phyloP scores from a whole-genome alignment of 2,329 filamentous ascomycete genomes.

The Diaporthe citri region DNA sequence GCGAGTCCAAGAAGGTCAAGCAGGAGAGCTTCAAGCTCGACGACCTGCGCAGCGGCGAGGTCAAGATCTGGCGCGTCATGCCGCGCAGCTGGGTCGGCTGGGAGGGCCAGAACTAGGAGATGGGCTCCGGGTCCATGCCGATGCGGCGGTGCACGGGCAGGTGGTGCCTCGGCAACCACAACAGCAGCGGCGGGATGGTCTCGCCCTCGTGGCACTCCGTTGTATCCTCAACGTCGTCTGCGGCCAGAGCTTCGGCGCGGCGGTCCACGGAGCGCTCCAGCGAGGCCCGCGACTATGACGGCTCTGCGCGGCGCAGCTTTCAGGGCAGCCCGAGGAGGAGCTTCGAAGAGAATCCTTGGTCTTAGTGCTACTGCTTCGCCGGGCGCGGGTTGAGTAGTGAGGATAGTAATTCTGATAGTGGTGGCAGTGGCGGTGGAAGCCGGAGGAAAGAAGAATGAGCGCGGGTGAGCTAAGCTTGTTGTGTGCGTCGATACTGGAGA shows the following conservation, averaged over 20 bases:
- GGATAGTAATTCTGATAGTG: background rate
- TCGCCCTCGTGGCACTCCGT: too few relatives aligned
- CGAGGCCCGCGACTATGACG: background rate
- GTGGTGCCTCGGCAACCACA: slow-evolving; percentile 18
- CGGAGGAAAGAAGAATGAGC: background rate
- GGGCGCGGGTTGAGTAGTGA: slow-evolving; percentile 24
- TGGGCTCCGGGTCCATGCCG: slow-evolving; percentile 31
- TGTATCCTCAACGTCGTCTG: too few relatives aligned
- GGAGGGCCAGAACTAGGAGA: slow-evolving; percentile 71
- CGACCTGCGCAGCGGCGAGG: slow-evolving; percentile 91
- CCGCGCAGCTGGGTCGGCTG: slow-evolving; percentile 92
- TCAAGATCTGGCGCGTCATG: slow-evolving; percentile 98
- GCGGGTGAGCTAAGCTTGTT: background rate
- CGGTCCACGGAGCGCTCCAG: slow-evolving; percentile 22
- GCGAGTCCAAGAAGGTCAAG: slow-evolving; percentile 94
- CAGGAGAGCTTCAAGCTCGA: slow-evolving; percentile 94
- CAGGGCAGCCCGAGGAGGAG: slow-evolving; percentile 15
- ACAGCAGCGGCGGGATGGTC: too few relatives aligned
- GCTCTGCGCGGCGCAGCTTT: background rate
- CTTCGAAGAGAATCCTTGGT: slow-evolving; percentile 28
- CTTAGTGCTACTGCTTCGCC: slow-evolving; percentile 37
- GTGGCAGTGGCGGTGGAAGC: background rate
- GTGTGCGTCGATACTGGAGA: background rate
- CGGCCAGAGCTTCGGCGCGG: slow-evolving; percentile 12
- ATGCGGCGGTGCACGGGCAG: slow-evolving; percentile 29